Base-by-base conservation (phyloP, 148 eudicot species). In the Rhododendron ferrugineum region DNA sequence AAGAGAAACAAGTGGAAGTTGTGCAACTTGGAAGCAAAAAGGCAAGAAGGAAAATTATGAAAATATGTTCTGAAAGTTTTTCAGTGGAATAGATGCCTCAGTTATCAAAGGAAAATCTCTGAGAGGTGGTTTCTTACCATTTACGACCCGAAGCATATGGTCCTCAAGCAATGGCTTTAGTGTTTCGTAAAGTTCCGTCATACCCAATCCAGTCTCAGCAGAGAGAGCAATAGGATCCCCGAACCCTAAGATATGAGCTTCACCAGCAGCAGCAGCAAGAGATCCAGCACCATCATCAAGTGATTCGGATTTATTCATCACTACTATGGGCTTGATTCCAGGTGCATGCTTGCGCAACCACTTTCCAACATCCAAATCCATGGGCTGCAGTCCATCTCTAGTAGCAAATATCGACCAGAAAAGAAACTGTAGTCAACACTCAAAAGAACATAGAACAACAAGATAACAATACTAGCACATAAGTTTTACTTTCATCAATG, bases 281-380 rank as follows among this genome's bases (percentile, higher is more conserved):
- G 98, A 87, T 47, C 99, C 99, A 87, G 87, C 90, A 54, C 87
- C 83, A 85, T 92, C 96, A 91, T 95, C 98, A 30, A 97, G 93
- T 87, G 93, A 89, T 88, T 97, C 99, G 30, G 98, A 93, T 92
- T 97, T 97, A 88, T 97, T 97, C 95, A 97, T 94, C 77, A 97
- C 94, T 70, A 97, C 93, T 30, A 94, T 85, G 76, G 90, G 92
- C 87, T 92, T 95, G 80, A 97, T 90, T 50, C 91, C 94, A 40
- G 94, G 86, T 5, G 96, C 98, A 89, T 93, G 92, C 89, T 86
- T 93, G 83, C 99, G 95, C 84, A 97, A 86, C 99, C 99, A 97
- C 92, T 94, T 95, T 84, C 99, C 99, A 83, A 97, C 99, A 90
- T 93, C 98, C 92, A 93, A 89, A 91, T 97, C 99, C 98, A 94